A percentile compares a stretch with the other conserved stretches of the same genome.
These are phyloP conservation scores for Thielaviopsis musarum DNA, from an alignment of 2,329 filamentous ascomycete genomes.

Conservation along the genomic window DNA sequence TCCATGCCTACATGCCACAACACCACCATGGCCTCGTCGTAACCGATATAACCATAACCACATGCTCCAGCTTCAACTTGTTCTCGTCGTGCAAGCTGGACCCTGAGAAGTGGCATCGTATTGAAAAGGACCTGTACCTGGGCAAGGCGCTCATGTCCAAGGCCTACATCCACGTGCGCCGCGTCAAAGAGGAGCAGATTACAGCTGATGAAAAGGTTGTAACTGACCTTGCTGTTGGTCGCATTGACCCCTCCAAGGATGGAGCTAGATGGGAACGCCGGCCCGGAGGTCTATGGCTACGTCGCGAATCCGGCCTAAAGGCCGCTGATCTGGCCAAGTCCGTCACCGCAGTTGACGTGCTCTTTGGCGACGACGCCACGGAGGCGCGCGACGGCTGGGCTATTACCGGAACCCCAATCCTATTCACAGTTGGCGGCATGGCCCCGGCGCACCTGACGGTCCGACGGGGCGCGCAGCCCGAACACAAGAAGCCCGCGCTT, in stretches of 20 bases:
- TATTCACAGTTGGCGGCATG: conserved; percentile 46
- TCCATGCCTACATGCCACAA: conserved; percentile 73
- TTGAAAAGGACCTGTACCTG: conserved; percentile 82
- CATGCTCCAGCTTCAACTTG: conserved; percentile 57
- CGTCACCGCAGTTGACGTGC: conserved; percentile 67
- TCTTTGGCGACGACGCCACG: conserved; percentile 81
- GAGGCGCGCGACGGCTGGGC: conserved; percentile 80
- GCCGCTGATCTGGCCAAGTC: conserved; percentile 58
- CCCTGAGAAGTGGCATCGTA: conserved; percentile 53
- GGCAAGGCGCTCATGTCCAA: conserved; percentile 54
- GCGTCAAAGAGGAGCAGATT: conserved; percentile 76
- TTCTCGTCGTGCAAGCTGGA: conserved; percentile 66
- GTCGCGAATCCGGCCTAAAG: conserved; percentile 53
- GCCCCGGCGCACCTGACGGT: conserved; percentile 63
- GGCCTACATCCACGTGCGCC: conserved; percentile 67
- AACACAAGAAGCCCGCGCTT: conserved; percentile 46
- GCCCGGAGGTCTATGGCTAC: conserved; percentile 65
- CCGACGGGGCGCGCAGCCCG: conserved; percentile 39
- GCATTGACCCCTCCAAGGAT: conserved; percentile 43
- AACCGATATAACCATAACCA: conserved; percentile 66
- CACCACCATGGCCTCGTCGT: conserved; percentile 74
- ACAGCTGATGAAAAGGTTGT: conserved; percentile 59
- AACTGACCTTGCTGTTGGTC: conserved; percentile 58
- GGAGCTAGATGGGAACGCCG: conserved; percentile 57
- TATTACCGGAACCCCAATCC: conserved; percentile 54